Conservation (phyloP, 1,284 basidiomycete genomes). For the Papiliotrema nemorosa region DNA sequence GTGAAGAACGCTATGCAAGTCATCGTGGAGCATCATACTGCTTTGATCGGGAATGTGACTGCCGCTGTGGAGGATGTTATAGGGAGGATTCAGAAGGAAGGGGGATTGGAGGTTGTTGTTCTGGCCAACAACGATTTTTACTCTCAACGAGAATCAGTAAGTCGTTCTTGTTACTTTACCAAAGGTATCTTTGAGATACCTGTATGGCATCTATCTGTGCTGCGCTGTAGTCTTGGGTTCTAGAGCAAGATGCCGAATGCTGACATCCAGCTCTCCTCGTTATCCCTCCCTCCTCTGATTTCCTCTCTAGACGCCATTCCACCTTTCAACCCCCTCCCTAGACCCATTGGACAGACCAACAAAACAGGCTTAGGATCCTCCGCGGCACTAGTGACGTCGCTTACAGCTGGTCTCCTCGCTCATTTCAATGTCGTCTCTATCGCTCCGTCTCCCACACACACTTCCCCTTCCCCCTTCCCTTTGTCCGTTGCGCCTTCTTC, state of each 20-base stretch:
- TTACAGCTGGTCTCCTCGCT: slow-evolving; percentile 78
- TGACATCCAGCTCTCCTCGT: slow-evolving; percentile 53
- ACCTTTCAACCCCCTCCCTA: slow-evolving; percentile 71
- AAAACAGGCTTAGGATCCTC: slow-evolving; percentile 98
- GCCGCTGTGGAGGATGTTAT: slow-evolving; percentile 4
- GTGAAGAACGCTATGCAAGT: slow-evolving; percentile 71
- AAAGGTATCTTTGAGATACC: not conserved
- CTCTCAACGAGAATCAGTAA: slow-evolving; percentile 80
- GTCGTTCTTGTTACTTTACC: slow-evolving; percentile 25
- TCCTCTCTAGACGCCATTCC: slow-evolving; percentile 62
- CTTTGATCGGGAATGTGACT: slow-evolving; percentile 44
- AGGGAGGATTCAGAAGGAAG: slow-evolving; percentile 24
- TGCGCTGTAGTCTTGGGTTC: no score
- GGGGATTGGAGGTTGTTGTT: slow-evolving; percentile 71
- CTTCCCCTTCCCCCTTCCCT: not conserved
- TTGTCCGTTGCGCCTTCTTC: not conserved
- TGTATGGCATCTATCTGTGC: no score
- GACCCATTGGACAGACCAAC: slow-evolving; percentile 73
- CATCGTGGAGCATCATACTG: slow-evolving; percentile 58
- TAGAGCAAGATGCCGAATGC: no score
- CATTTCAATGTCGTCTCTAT: slow-evolving; percentile 65
- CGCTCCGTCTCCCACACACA: not conserved
- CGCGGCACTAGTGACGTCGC: slow-evolving; percentile 92
- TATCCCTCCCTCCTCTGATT: slow-evolving; percentile 1
- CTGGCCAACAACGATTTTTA: slow-evolving; percentile 97